Base-by-base conservation (phyloP, 2,329 filamentous ascomycete species). In the Plectosphaerella plurivora region DNA sequence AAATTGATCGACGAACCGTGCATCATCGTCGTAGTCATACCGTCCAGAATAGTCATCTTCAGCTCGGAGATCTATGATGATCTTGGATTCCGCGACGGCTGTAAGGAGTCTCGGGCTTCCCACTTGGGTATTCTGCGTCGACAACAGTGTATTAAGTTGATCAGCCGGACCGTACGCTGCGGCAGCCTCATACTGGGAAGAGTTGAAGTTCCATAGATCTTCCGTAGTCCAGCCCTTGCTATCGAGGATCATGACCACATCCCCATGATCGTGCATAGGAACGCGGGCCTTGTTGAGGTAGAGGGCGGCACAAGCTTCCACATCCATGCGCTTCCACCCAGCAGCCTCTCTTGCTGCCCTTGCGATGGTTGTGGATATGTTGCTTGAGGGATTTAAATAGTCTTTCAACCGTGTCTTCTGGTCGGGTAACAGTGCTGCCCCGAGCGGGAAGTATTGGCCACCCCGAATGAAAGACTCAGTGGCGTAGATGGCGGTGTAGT, bases 401-500 rank as follows among this genome's bases (percentile, higher is more conserved):
- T 33, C n/a, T 16, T 4, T 33, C 1, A 35, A 18, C 16, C 28
- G 35, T 47, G 25, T 49, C 9, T 7, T n/a, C 4, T 24, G 25
- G 6, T n/a, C 35, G 24, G 42, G 51, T 22, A 14, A 33, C 9
- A 22, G 22, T 11, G 15, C 49, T n/a, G 50, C 39, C 22, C 46
- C 53, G n/a, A 39, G 55, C 8, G 18, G 35, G 2, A 25, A 52
- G 24, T 7, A 51, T 5, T 53, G 45, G 16, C 2, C 36, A 25
- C 39, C 51, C 11, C 11, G 45, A 8, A 53, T n/a, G n/a, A 53
- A 54, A 4, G 51, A 53, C 9, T 58, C 54, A 5, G 53, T 45
- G 8, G 59, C 53, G 2, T 61, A 47, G 3, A 56, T 49, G 22
- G 57, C 44, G 20, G 56, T 45, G 42, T 50, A 52, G 28, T 49